Percentiles rank a stretch among this genome's conserved stretches.
Conservation (phyloP, 208 protist species). For the Phytomonas francai region DNA sequence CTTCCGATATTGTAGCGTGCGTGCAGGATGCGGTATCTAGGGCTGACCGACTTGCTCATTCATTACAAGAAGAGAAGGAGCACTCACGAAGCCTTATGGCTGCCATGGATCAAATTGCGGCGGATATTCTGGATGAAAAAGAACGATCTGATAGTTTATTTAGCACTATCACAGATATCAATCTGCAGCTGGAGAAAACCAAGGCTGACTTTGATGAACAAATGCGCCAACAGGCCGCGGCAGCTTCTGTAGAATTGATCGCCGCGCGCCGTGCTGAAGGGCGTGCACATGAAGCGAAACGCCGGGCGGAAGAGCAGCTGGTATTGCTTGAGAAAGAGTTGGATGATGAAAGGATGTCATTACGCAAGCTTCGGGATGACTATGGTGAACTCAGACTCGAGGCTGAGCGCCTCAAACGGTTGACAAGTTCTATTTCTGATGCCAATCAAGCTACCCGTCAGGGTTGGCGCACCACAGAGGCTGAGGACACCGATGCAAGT, state of each 20-base stretch:
- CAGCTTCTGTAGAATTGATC: conserved; percentile 28
- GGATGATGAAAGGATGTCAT: conserved; percentile 6
- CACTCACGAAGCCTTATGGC: conserved; percentile 2
- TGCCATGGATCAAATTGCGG: conserved; percentile 20
- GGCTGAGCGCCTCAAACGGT: conserved; percentile 17
- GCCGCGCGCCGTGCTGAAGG: conserved; percentile 26
- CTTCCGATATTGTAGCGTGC: too few relatives aligned
- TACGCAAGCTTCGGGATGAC: conserved; percentile 18
- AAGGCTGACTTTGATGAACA: conserved; percentile 43
- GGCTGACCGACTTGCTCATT: too few relatives aligned
- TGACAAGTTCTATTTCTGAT: conserved; percentile 13
- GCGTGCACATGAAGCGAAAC: conserved; percentile 25
- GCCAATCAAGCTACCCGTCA: neutral
- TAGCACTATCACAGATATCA: conserved; percentile 17
- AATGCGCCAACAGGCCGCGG: conserved; percentile 12
- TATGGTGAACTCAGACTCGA: conserved; percentile 20
- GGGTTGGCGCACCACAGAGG: neutral
- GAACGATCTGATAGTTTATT: conserved; percentile 18
- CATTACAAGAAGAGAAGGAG: too few relatives aligned
- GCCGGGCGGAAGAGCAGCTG: conserved; percentile 25
- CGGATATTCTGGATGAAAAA: conserved; percentile 6
- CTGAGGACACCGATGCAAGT: neutral
- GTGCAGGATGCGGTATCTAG: too few relatives aligned
- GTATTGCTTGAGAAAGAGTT: conserved; percentile 19
- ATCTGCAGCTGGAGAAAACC: conserved; percentile 13